These are phyloP conservation scores for Puccinia hordei DNA, from an alignment of 1,284 basidiomycete genomes.

Conservation along the genomic window DNA sequence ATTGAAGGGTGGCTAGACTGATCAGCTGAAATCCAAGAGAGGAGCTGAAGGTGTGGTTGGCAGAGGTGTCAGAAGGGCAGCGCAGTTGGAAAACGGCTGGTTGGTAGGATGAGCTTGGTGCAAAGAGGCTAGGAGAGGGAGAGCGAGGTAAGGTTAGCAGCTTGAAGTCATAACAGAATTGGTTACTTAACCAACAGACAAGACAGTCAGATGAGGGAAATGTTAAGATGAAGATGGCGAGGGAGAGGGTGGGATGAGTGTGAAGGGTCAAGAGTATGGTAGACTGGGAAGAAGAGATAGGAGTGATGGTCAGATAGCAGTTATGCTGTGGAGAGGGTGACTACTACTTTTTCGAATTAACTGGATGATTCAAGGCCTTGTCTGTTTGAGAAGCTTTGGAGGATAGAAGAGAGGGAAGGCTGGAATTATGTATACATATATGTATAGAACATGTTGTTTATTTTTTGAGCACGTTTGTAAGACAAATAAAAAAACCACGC, in stretches of 20 bases:
- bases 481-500: too few species aligned
- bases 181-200: neutral
- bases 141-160: neutral
- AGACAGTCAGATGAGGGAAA: neutral
- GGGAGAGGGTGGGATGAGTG: neutral
- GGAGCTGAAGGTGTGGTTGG: constrained; percentile 5
- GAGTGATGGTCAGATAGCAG: constrained; percentile 7
- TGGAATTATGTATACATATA: too few species aligned
- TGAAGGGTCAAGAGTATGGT: neutral
- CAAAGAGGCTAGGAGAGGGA: neutral
- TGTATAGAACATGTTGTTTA: too few species aligned
- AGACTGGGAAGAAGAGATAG: too few species aligned
- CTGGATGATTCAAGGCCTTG: neutral
- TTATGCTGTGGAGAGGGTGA: neutral
- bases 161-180: neutral
- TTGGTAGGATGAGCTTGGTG: constrained; percentile 27
- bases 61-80: neutral
- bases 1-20: neutral
- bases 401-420: neutral
- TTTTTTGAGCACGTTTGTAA: too few species aligned
- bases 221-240: neutral
- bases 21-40: neutral
- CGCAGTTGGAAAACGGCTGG: neutral
- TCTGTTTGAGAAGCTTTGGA: too few species aligned
- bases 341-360: neutral